phyloP scores from a whole-genome alignment of 306 rosid species.

The Medicago ruthenica region DNA sequence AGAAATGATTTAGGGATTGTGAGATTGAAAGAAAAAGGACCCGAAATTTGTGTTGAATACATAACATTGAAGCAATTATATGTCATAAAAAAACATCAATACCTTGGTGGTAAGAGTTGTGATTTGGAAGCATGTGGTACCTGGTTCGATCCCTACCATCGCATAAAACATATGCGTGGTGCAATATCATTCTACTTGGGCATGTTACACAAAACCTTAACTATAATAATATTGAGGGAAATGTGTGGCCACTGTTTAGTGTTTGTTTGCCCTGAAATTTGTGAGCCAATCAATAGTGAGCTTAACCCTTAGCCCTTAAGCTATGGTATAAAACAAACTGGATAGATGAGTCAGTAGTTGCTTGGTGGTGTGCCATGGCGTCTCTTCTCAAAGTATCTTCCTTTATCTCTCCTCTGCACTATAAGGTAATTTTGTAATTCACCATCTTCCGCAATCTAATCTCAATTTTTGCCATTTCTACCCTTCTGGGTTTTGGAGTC shows the following conservation, averaged over 20 bases:
- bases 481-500: background rate
- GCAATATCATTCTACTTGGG: too few relatives aligned
- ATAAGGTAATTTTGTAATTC: slow-evolving; percentile 51
- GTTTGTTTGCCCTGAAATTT: background rate
- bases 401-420: slow-evolving; percentile 50
- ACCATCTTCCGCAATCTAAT: background rate
- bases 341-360: background rate
- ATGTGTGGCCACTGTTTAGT: background rate
- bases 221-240: too few relatives aligned
- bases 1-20: too few relatives aligned
- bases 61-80: too few relatives aligned
- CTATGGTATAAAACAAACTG: background rate
- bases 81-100: too few relatives aligned
- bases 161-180: too few relatives aligned
- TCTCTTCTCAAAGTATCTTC: slow-evolving; percentile 60
- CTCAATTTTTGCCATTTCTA: background rate
- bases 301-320: background rate
- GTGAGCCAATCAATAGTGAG: background rate
- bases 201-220: too few relatives aligned
- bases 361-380: slow-evolving; percentile 56
- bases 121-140: too few relatives aligned
- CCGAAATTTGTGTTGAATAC: too few relatives aligned
- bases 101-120: too few relatives aligned
- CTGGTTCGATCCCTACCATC: too few relatives aligned
- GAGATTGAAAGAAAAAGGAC: too few relatives aligned